phyloP scores from a whole-genome alignment of 1,284 basidiomycete genomes.

The Ganoderma leucocontextum region DNA sequence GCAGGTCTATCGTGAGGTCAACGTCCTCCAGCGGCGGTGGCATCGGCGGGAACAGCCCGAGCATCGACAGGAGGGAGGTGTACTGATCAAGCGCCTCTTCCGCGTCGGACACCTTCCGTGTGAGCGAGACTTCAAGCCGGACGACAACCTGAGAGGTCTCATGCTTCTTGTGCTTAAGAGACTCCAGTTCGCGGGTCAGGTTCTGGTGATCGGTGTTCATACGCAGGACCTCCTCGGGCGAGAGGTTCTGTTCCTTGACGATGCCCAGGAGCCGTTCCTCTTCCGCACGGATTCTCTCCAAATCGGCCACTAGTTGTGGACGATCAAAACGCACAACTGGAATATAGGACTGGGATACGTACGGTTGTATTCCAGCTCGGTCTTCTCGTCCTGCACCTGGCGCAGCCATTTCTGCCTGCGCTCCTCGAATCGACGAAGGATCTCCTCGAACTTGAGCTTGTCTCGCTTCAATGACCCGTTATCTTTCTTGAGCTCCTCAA shows the following conservation, averaged over 20 bases:
- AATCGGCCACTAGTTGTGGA: slow-evolving; percentile 54
- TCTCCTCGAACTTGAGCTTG: slow-evolving; percentile 74
- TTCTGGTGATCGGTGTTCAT: slow-evolving; percentile 89
- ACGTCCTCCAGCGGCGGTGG: slow-evolving; percentile 71
- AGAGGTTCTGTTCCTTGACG: slow-evolving; percentile 84
- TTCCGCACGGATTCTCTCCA: slow-evolving; percentile 70
- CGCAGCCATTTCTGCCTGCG: slow-evolving; percentile 70
- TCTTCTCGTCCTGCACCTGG: slow-evolving; percentile 68
- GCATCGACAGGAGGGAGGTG: slow-evolving; percentile 71
- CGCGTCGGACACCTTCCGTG: slow-evolving; percentile 78
- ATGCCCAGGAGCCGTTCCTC: slow-evolving; percentile 68
- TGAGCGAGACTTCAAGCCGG: slow-evolving; percentile 80
- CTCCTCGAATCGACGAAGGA: slow-evolving; percentile 67
- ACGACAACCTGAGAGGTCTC: slow-evolving; percentile 76
- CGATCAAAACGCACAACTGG: not conserved
- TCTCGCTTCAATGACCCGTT: slow-evolving; percentile 68
- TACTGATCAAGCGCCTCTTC: slow-evolving; percentile 84
- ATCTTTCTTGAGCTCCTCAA: slow-evolving; percentile 65
- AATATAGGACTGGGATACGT: slow-evolving; percentile 23
- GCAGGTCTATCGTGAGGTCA: slow-evolving; percentile 79
- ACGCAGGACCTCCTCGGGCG: slow-evolving; percentile 83
- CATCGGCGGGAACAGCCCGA: slow-evolving; percentile 77
- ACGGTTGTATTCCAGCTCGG: slow-evolving; percentile 65
- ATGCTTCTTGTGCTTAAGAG: slow-evolving; percentile 75
- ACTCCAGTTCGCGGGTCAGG: slow-evolving; percentile 74